Base-by-base conservation (phyloP, 208 protist genomes). In the Strigomonas culicis region DNA sequence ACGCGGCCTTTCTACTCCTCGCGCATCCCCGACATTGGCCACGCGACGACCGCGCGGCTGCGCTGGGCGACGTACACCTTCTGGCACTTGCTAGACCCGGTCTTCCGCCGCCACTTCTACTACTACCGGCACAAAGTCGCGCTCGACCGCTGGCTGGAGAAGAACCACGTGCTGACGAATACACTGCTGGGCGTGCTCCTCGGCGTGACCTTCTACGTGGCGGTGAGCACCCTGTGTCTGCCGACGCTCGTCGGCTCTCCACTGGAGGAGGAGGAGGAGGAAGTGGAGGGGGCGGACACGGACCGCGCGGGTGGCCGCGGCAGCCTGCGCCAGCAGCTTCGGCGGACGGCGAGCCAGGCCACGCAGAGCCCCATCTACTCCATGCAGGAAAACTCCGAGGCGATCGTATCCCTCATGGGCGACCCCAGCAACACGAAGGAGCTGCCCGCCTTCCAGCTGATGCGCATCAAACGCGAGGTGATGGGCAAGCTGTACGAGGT, bases 11-110 rank as follows among this genome's bases (percentile, higher is more conserved):
- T 39, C 34, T 39, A 13, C 34, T 39, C 34, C 34, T 39, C 34
- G 28, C 76, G 78, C 57, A 71, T 84, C 39, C 73, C 66, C 2
- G 52, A 75, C n/a, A 78, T 75, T 19, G 70, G 72, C 25, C 80
- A 86, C 43, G 41, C 73, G 39, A 82, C 82, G 11, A 72, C 70
- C 17, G 85, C 88, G 25, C 67, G 59, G 36, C 0, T 90, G 17
- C 82, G 82, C 58, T 94, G 88, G 85, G 88, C 88, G 19, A 90
- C 83, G 19, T 85, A 81, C 70, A 73, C 79, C 19, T 94, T 90
- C 57, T 92, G 85, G 88, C 81, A 83, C 53, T 22, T 87, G 15
- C 63, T 94, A 53, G 83, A 92, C 51, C 88, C 88, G 15, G 4
- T 82, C 11, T 72, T 94, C 59, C 85, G 80, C 34, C 62, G 68